phyloP scores from a whole-genome alignment of 2,329 filamentous ascomycete genomes.

The Elsinoe necatrix region DNA sequence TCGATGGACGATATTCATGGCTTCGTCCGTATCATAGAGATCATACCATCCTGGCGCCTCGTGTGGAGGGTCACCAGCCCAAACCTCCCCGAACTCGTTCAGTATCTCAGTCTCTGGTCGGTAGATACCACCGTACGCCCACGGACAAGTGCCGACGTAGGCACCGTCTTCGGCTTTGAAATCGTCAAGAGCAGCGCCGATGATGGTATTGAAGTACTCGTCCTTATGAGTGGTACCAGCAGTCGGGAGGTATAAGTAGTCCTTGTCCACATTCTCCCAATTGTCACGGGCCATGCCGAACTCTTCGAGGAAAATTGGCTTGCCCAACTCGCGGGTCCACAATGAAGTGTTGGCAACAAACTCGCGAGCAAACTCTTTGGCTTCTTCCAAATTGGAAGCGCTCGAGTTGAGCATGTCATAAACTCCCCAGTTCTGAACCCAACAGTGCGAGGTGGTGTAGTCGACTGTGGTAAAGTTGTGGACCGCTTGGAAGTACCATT shows the following conservation, averaged over 20 bases:
- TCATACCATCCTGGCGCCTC: constrained; percentile 35
- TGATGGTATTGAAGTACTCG: constrained; percentile 32
- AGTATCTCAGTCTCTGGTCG: constrained; percentile 32
- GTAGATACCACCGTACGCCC: constrained; percentile 35
- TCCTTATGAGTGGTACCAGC: constrained; percentile 33
- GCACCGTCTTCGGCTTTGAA: constrained; percentile 28
- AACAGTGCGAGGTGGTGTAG: constrained; percentile 34
- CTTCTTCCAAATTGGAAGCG: constrained; percentile 26
- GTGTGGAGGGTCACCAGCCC: constrained; percentile 35
- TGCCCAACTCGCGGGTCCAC: constrained; percentile 32
- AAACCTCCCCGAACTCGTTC: constrained; percentile 34
- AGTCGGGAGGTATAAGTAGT: constrained; percentile 32
- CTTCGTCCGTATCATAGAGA: constrained; percentile 32
- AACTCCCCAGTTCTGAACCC: constrained; percentile 35
- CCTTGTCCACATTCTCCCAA: constrained; percentile 31
- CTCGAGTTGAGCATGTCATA: constrained; percentile 34
- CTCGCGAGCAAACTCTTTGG: constrained; percentile 29
- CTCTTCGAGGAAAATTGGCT: constrained; percentile 34
- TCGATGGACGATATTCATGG: constrained; percentile 30
- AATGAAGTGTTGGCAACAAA: constrained; percentile 30
- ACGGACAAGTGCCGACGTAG: constrained; percentile 32
- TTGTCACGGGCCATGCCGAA: constrained; percentile 36
- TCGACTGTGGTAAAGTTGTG: constrained; percentile 32
- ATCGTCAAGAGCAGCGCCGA: constrained; percentile 29
- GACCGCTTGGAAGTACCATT: constrained; percentile 33